Base-by-base conservation (phyloP, 2,329 filamentous ascomycete species). In the Neobulgaria alba region DNA sequence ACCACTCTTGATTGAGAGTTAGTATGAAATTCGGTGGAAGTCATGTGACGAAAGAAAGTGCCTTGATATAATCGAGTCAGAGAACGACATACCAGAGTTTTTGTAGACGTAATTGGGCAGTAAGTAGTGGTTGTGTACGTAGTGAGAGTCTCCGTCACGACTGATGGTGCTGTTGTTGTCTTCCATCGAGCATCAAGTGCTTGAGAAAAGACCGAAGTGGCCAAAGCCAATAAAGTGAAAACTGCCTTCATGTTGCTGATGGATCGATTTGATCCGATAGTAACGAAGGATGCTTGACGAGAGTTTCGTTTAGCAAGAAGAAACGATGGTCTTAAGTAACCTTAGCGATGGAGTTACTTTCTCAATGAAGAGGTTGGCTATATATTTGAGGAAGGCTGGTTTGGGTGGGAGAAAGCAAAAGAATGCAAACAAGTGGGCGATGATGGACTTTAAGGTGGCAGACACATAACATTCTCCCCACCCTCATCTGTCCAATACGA, bases 291-390 rank as follows among this genome's bases (percentile, higher is more conserved):
- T 41, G 44, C 33, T 45, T 29, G 43, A 35, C 15, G 14, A 19
- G 21, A 30, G 42, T 38, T 44, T 44, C 42, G 20, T 40, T 21
- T 33, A 42, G 33, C 20, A 39, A 39, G 26, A 26, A 37, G 39
- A 39, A 55, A 47, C 41, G 51, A 51, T 43, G 42, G 49, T 52
- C 19, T 52, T 57, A 55, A 58, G 51, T 56, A 66, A 67, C 65
- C 63, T 58, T 66, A 69, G 59, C 65, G 64, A 68, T 60, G 54
- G 65, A 67, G 64, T 63, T 63, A 62, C 60, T 54, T 50, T 38
- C 48, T 47, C 43, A 36, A 18, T 38, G 20, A 30, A 36, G 48
- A 51, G 53, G 50, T 39, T 53, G 50, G 47, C 20, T 35, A 23
- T 39, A 16, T 45, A 43, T 38, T 41, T 7, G 42, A 42, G 42